These are phyloP conservation scores for Globisporangium echinulatum DNA, from an alignment of 352 stramenopile genomes.

Conservation along the genomic window DNA sequence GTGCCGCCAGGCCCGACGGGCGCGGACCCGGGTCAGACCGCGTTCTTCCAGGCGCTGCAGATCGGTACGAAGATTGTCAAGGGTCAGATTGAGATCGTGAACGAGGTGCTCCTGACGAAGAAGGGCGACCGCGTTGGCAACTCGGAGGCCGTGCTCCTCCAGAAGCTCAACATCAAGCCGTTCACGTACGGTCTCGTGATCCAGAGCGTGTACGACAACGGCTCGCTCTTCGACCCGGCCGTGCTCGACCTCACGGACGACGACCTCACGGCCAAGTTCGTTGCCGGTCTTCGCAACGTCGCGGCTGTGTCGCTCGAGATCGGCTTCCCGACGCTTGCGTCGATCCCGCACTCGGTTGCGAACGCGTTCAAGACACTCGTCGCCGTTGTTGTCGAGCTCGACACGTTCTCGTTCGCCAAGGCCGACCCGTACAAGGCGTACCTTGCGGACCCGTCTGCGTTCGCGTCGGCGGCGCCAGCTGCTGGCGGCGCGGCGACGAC, in stretches of 20 bases:
- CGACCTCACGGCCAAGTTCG: slow-evolving; percentile 96
- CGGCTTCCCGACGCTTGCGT: slow-evolving; percentile 95
- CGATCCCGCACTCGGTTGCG: slow-evolving; percentile 97
- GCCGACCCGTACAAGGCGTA: slow-evolving; percentile 96
- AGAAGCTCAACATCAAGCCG: slow-evolving; percentile 98
- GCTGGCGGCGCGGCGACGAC: slow-evolving; percentile 63
- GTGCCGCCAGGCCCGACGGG: slow-evolving; percentile 96
- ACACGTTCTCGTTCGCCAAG: slow-evolving; percentile 97
- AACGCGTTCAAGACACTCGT: slow-evolving; percentile 99
- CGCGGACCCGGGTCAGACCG: slow-evolving; percentile 98
- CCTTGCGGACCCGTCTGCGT: slow-evolving; percentile 92
- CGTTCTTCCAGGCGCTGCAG: slow-evolving; percentile 99
- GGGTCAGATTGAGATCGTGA: slow-evolving; percentile 99
- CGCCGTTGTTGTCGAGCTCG: slow-evolving; percentile 92
- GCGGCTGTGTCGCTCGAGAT: slow-evolving; percentile 94
- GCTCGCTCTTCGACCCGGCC: slow-evolving; percentile 97
- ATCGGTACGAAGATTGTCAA: slow-evolving; percentile 99
- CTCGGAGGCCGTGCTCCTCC: slow-evolving; percentile 96
- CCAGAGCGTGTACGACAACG: slow-evolving; percentile 97
- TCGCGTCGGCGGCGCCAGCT: slow-evolving; percentile 82
- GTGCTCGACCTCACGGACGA: slow-evolving; percentile 98
- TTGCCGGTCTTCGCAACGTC: slow-evolving; percentile 90
- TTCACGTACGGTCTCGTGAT: slow-evolving; percentile 99
- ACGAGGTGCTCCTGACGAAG: slow-evolving; percentile 93
- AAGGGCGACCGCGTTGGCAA: slow-evolving; percentile 97